Conservation (phyloP, 441 rosid species). For the Populus hybrid region DNA sequence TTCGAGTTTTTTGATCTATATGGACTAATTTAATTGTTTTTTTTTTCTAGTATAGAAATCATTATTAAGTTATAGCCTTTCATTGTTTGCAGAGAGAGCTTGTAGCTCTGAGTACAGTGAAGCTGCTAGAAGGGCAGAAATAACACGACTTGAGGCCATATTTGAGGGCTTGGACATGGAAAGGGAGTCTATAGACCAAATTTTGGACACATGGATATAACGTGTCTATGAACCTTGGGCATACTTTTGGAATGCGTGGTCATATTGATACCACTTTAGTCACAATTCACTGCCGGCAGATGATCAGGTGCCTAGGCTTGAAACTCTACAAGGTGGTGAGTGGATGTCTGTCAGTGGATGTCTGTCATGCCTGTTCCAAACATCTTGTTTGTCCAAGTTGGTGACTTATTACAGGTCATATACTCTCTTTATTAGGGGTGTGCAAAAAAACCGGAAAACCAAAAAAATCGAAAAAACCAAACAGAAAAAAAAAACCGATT, state of each 20-base stretch:
- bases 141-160: slow-evolving; percentile 41
- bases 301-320: slow-evolving; percentile 33
- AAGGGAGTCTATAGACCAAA: slow-evolving; percentile 25
- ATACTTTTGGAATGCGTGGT: slow-evolving; percentile 42
- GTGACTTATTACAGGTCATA: slow-evolving; percentile 48
- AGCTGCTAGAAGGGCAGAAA: slow-evolving; percentile 28
- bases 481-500: no score
- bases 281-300: no score
- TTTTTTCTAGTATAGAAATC: no score
- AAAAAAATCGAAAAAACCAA: no score
- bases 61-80: no score
- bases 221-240: slow-evolving; percentile 40
- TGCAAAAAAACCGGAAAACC: no score
- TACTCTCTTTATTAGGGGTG: no score
- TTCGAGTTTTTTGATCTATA: no score
- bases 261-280: slow-evolving; percentile 40
- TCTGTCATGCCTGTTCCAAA: slow-evolving; percentile 39
- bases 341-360: slow-evolving; percentile 49
- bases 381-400: slow-evolving; percentile 50
- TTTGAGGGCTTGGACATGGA: slow-evolving; percentile 38
- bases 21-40: no score
- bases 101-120: slow-evolving; percentile 36
- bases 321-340: slow-evolving; percentile 34
- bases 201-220: slow-evolving; percentile 46
- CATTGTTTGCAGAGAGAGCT: slow-evolving; percentile 21